These are phyloP conservation scores for Obba rivulosa DNA, from an alignment of 768 basidiomycete genomes.

Conservation along the genomic window DNA sequence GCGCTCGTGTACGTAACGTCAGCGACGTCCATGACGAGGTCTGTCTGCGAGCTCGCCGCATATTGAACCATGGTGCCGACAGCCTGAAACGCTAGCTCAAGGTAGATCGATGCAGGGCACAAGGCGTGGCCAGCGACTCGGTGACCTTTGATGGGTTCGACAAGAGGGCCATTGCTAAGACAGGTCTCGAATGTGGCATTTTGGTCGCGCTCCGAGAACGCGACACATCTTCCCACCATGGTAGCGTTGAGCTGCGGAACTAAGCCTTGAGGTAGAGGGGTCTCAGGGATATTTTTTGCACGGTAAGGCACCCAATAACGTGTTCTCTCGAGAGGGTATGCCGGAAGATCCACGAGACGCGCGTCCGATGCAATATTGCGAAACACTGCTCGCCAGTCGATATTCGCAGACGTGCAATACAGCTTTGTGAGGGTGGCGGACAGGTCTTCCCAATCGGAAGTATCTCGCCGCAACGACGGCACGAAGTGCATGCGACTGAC, in stretches of 20 bases:
- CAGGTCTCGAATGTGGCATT: slow-evolving; percentile 51
- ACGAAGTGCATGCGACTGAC: slow-evolving; percentile 28
- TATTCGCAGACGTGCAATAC: slow-evolving; percentile 33
- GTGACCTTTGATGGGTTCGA: slow-evolving; percentile 48
- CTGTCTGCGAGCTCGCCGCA: slow-evolving; percentile 19
- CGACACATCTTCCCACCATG: not conserved
- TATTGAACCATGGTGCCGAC: slow-evolving; percentile 32
- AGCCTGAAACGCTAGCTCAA: slow-evolving; percentile 49
- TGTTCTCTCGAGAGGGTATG: slow-evolving; percentile 54
- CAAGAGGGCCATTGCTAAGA: slow-evolving; percentile 30
- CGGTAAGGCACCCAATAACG: slow-evolving; percentile 53
- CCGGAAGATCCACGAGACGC: slow-evolving; percentile 47
- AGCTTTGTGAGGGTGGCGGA: slow-evolving; percentile 41
- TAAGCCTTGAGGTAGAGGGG: slow-evolving; percentile 10
- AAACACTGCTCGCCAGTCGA: slow-evolving; percentile 57
- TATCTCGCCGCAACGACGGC: slow-evolving; percentile 43
- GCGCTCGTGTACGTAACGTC: slow-evolving; percentile 47
- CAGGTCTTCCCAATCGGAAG: slow-evolving; percentile 41
- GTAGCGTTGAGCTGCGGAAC: slow-evolving; percentile 14
- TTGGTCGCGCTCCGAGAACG: not conserved
- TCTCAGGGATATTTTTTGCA: slow-evolving; percentile 18
- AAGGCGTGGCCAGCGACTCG: slow-evolving; percentile 40
- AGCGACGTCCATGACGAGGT: slow-evolving; percentile 36
- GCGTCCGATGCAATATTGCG: slow-evolving; percentile 34
- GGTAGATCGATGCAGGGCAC: slow-evolving; percentile 64